Conservation (phyloP, 371 early-diverging fungal genomes). For the Parasitella parasitica region DNA sequence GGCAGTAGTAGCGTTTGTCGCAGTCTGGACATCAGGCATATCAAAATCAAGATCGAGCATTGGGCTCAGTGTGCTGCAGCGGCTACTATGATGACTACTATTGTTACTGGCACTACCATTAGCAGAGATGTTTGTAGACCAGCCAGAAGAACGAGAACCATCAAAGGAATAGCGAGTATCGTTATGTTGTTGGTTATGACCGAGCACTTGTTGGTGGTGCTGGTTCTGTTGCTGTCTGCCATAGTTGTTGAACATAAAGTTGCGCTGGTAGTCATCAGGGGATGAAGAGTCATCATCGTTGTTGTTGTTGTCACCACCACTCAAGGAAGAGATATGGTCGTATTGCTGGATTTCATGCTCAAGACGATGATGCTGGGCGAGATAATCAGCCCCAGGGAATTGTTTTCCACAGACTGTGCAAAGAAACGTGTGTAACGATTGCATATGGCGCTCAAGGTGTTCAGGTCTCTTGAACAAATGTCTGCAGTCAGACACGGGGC, state of each 20-base stretch:
- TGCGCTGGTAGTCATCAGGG: slow-evolving; percentile 8
- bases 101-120: slow-evolving; percentile 10
- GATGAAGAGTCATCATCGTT: slow-evolving; percentile 20
- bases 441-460: slow-evolving; percentile 81
- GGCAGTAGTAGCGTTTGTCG: neutral
- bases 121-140: slow-evolving; percentile 11
- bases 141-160: slow-evolving; percentile 13
- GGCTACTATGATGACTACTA: slow-evolving; percentile 17
- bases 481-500: slow-evolving; percentile 46
- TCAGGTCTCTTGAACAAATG: slow-evolving; percentile 73
- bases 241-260: neutral
- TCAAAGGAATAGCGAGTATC: slow-evolving; percentile 14
- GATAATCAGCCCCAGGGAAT: slow-evolving; percentile 12
- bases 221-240: neutral
- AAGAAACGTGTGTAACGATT: slow-evolving; percentile 63
- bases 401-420: slow-evolving; percentile 23
- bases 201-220: neutral
- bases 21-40: slow-evolving; percentile 20
- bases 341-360: slow-evolving; percentile 15
- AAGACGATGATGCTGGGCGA: slow-evolving; percentile 21
- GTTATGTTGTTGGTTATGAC: neutral
- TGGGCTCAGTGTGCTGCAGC: slow-evolving; percentile 35
- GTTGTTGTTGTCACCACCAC: slow-evolving; percentile 4
- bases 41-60: slow-evolving; percentile 29
- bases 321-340: neutral